Evolutionary conservation across 176 grass and related monocot species (phyloP), one percentile per base, ranked within the genome.

Genomic region (Saccharum spontaneum): DNA sequence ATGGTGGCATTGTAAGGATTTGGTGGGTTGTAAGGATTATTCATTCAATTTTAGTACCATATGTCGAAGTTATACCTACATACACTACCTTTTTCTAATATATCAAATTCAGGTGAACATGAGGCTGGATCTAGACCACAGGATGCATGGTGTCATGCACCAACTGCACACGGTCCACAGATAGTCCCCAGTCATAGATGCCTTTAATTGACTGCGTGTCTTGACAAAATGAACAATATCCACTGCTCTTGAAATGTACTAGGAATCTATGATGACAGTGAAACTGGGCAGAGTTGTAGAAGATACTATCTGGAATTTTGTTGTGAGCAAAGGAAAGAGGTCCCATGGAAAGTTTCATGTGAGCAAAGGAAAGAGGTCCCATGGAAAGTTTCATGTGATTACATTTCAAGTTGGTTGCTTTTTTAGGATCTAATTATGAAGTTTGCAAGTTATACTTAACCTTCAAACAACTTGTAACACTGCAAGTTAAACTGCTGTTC

Each of bases 361-460:
- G 76, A 54, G 40, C 20, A 31, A 71, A 71, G 73, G 70, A 55
- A 71, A 63, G 52, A 50, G 40, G 31, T 10, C 68, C 77, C 50
- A 52, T 65, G 83, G 8, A 82, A 81, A 90, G 44, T 90, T 52
- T 82, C 52, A 77, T 62, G 33, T 80, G 76, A 80, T 38, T 37
- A 30, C 79, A 65, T 34, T 55, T 68, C 23, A 33, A 74, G 69
- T 22, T 76, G 61, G 30, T 50, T 59, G 33, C 40, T 52, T 77
- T 76, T 71, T 40, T 12, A 54, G 38, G 59, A 63, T 57, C 63
- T 71, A 40, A 71, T 69, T 59, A 22, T 66, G 18, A 44, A 26
- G 16, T 86, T 78, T 55, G 34, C 67, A 39, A 23, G 23, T 31
- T 70, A 62, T 66, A 33, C 24, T 79, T 37, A 43, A 84, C 43